Evolutionary conservation across 2,329 filamentous ascomycete species (phyloP).

Genomic region (Magnaporthales sp.): DNA sequence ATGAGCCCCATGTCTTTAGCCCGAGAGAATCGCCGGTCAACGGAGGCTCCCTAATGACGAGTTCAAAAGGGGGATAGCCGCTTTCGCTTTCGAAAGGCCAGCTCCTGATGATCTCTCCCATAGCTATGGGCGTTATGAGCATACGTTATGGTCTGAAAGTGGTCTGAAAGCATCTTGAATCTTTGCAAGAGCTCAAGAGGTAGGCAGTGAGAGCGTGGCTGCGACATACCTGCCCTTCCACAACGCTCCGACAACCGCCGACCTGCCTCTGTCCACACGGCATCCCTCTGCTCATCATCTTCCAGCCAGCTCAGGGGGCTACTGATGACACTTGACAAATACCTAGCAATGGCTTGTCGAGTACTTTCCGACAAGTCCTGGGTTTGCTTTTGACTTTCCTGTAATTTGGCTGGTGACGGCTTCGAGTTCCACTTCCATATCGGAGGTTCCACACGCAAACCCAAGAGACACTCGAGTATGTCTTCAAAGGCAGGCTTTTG

Average conservation of each 20-base stretch:
- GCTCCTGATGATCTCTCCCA: constrained; percentile 46
- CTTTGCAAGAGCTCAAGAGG: not conserved
- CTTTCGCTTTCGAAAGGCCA: constrained; percentile 39
- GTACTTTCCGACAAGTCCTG: not conserved
- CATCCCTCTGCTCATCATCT: constrained; percentile 56
- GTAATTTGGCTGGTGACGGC: not conserved
- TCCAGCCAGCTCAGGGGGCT: constrained; percentile 61
- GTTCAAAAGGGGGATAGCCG: constrained; percentile 38
- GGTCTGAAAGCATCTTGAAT: not conserved
- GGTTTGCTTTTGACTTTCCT: not conserved
- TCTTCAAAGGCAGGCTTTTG: constrained; percentile 58
- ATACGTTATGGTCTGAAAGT: not conserved
- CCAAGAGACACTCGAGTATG: constrained; percentile 56
- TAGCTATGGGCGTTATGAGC: constrained; percentile 25
- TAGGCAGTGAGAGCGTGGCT: not conserved
- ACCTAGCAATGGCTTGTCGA: constrained; percentile 48
- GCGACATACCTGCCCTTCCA: constrained; percentile 54
- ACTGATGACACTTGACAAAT: constrained; percentile 61
- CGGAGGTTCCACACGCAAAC: constrained; percentile 57
- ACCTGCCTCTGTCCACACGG: constrained; percentile 71
- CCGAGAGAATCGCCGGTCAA: constrained; percentile 83
- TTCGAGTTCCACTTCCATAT: constrained; percentile 47
- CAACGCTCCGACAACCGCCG: constrained; percentile 76
- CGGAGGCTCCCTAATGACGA: constrained; percentile 77
- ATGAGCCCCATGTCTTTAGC: constrained; percentile 92